phyloP scores from a whole-genome alignment of 2,329 filamentous ascomycete species.

The Penicillium sp. region DNA sequence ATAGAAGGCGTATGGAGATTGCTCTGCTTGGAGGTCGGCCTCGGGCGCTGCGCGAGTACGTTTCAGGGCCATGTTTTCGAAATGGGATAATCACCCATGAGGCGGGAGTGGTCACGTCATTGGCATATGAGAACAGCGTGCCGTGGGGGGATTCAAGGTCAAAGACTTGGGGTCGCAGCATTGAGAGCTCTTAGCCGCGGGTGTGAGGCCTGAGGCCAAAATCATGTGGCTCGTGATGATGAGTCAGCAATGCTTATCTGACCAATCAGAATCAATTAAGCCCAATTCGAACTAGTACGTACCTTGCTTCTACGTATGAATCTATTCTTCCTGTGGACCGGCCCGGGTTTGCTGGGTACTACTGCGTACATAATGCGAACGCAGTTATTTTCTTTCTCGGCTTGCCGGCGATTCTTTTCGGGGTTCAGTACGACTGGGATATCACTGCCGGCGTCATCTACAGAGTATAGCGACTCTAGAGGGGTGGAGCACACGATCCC shows the following conservation, averaged over 20 bases:
- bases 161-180: neutral
- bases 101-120: constrained; percentile 4
- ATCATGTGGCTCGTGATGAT: neutral
- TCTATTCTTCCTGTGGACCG: no score
- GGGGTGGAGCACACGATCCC: no score
- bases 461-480: no score
- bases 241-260: neutral
- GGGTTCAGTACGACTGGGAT: no score
- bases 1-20: constrained; percentile 72
- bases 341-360: no score
- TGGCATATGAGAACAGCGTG: neutral
- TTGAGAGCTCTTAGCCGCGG: neutral
- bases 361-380: no score
- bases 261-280: no score
- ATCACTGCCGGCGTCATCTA: no score
- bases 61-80: constrained; percentile 66
- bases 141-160: neutral
- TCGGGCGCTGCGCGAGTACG: constrained; percentile 75
- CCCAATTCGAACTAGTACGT: no score
- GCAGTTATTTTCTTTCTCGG: no score
- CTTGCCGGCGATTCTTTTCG: no score
- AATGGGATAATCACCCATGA: constrained; percentile 4
- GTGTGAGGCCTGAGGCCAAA: neutral
- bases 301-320: no score
- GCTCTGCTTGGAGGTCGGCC: constrained; percentile 62